Conservation (phyloP, 192 early-diverging fungal species). For the Umbelopsis vinacea region DNA sequence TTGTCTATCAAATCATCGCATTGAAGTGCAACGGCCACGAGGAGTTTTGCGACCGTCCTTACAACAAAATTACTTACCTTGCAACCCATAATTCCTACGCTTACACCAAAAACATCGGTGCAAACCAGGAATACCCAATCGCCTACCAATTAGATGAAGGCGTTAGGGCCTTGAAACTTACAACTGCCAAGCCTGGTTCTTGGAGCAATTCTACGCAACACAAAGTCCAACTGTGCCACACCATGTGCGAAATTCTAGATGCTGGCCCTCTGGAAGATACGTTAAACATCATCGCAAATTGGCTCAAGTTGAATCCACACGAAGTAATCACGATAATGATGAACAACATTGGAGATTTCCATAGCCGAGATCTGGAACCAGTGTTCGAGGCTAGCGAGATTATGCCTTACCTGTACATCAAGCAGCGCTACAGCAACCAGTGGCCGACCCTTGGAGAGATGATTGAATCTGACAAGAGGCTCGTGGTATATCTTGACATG, state of each 20-base stretch:
- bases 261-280: slow-evolving; percentile 54
- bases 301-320: slow-evolving; percentile 62
- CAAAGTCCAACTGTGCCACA: slow-evolving; percentile 63
- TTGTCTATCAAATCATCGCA: background rate
- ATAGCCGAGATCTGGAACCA: slow-evolving; percentile 43
- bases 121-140: slow-evolving; percentile 68
- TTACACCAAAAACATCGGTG: slow-evolving; percentile 49
- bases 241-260: slow-evolving; percentile 61
- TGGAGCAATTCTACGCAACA: slow-evolving; percentile 13
- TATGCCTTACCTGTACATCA: slow-evolving; percentile 25
- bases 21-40: slow-evolving; percentile 64
- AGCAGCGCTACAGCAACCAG: background rate
- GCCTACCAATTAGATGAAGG: slow-evolving; percentile 69
- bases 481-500: slow-evolving; percentile 61
- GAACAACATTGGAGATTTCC: slow-evolving; percentile 61
- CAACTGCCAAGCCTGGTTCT: slow-evolving; percentile 40
- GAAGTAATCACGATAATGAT: slow-evolving; percentile 79
- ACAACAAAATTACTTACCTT: slow-evolving; percentile 63
- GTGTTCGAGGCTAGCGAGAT: slow-evolving; percentile 23
- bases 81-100: slow-evolving; percentile 80
- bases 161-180: slow-evolving; percentile 71
- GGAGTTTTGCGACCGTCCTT: slow-evolving; percentile 62
- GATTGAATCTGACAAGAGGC: slow-evolving; percentile 58
- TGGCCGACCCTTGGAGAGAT: slow-evolving; percentile 71
- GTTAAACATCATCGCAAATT: slow-evolving; percentile 58